These are phyloP conservation scores for Cutaneotrichosporon sp. DNA, from an alignment of 1,284 basidiomycete genomes.

Conservation along the genomic window DNA sequence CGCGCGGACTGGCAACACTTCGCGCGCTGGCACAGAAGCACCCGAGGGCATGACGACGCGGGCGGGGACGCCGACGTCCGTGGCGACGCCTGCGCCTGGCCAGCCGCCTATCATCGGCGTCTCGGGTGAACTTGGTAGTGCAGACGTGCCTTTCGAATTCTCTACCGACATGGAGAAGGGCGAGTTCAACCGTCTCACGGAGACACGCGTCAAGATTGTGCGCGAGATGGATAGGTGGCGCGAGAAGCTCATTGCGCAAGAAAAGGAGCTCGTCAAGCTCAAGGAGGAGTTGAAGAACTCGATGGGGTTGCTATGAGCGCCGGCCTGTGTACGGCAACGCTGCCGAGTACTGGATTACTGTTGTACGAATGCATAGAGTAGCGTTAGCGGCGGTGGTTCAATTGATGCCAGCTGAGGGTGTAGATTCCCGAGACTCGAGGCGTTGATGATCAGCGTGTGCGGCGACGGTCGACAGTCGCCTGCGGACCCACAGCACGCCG, in stretches of 20 bases:
- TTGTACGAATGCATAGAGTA: constrained; percentile 6
- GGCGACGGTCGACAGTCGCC: no score
- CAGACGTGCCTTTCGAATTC: constrained; percentile 67
- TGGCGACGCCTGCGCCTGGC: constrained; percentile 7
- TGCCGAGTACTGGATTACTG: not conserved
- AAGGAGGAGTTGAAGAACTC: constrained; percentile 23
- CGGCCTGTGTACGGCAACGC: not conserved
- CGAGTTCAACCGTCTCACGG: constrained; percentile 76
- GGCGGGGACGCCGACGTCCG: constrained; percentile 13
- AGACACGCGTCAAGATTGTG: constrained; percentile 66
- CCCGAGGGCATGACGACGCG: constrained; percentile 15
- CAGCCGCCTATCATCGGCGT: constrained; percentile 25
- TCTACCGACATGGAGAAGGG: constrained; percentile 77
- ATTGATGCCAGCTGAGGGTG: not conserved
- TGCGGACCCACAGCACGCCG: no score
- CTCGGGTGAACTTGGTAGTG: constrained; percentile 44
- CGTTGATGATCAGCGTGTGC: no score
- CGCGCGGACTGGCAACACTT: constrained; percentile 19
- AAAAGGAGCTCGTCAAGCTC: constrained; percentile 39
- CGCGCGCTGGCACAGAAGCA: constrained; percentile 15
- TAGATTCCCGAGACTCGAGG: no score
- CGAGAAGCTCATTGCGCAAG: constrained; percentile 59
- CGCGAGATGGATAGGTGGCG: constrained; percentile 53
- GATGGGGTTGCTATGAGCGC: constrained; percentile 1
- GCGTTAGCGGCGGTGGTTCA: not conserved